phyloP scores from a whole-genome alignment of 2,329 filamentous ascomycete species.

The Sarocladium oryzae region DNA sequence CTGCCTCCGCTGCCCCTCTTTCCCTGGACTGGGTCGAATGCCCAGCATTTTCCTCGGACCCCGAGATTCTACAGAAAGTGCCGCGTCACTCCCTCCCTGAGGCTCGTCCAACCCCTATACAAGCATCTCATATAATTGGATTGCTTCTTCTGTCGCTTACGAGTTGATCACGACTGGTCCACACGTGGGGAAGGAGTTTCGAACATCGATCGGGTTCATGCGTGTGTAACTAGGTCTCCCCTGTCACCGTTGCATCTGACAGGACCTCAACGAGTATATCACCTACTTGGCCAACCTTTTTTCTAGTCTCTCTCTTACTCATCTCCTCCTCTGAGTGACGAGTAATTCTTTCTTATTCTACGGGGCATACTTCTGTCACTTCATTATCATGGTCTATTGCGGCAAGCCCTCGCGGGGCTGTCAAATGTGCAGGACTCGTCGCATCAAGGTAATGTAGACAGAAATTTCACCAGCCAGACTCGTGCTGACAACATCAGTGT shows the following conservation, averaged over 20 bases:
- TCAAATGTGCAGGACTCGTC: conserved; percentile 66
- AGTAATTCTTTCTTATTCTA: background rate
- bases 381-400: conserved; percentile 53
- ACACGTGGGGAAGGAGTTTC: conserved; percentile 1
- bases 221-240: conserved; percentile 2
- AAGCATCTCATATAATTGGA: background rate
- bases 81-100: background rate
- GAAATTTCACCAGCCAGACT: background rate
- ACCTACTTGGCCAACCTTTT: background rate
- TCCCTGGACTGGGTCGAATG: too few species aligned
- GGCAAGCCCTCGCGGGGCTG: conserved; percentile 63
- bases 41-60: too few species aligned
- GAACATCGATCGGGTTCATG: conserved; percentile 7
- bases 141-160: conserved; percentile 5
- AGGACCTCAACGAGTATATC: conserved; percentile 1
- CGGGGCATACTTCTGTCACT: background rate
- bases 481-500: conserved; percentile 39
- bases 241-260: background rate
- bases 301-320: too few species aligned
- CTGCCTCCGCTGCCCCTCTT: background rate
- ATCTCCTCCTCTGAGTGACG: background rate
- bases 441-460: conserved; percentile 57
- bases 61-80: background rate
- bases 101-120: background rate
- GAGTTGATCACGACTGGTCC: conserved; percentile 1